Conservation (phyloP, 805 yeast genomes). For the Candida schatavii region DNA sequence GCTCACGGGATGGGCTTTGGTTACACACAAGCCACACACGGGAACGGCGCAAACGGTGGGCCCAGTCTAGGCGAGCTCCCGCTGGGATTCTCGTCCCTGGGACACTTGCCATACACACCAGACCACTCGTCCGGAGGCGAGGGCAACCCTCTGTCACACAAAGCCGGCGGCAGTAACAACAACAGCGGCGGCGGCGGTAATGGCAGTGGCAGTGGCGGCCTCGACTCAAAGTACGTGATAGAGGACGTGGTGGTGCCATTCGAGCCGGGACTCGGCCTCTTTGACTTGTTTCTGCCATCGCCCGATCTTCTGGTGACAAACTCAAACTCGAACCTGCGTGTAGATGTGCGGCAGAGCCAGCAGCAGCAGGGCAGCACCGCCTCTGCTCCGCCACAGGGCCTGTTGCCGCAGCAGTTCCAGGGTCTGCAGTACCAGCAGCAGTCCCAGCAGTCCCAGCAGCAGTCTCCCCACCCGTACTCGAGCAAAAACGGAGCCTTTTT, state of each 20-base stretch:
- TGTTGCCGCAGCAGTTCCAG: background rate
- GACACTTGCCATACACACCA: conserved; percentile 3
- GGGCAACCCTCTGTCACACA: background rate
- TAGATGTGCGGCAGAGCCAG: background rate
- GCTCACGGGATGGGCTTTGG: background rate
- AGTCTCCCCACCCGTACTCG: background rate
- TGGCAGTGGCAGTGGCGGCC: conserved; percentile 2
- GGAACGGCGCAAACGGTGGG: conserved; percentile 1
- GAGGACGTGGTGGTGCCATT: conserved; percentile 32
- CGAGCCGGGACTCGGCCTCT: conserved; percentile 27
- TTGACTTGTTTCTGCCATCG: conserved; percentile 25
- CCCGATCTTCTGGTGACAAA: conserved; percentile 5
- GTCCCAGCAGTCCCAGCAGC: background rate
- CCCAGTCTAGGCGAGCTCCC: background rate
- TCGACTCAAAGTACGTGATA: conserved; percentile 18
- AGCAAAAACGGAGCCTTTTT: background rate
- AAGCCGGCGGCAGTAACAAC: background rate
- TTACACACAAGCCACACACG: background rate
- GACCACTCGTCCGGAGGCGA: conserved; percentile 1
- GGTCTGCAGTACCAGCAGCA: background rate
- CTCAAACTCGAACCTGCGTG: background rate
- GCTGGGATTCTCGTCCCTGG: background rate
- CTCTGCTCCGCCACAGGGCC: background rate
- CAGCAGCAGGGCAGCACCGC: background rate
- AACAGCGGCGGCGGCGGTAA: background rate